Conservation (phyloP, 768 basidiomycete species). For the Tricholomella constricta region DNA sequence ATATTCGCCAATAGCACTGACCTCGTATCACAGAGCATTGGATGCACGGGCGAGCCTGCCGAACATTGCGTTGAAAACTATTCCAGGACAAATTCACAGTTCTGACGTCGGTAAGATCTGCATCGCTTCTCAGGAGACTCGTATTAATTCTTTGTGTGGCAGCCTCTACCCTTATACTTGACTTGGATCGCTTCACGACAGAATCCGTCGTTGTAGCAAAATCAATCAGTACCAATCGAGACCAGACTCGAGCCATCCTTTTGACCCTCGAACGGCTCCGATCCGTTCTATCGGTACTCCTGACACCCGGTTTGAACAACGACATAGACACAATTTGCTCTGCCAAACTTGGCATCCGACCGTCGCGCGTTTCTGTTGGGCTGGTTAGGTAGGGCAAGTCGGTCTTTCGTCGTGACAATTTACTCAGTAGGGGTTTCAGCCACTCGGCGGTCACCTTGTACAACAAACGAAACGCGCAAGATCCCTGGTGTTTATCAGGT, state of each 20-base stretch:
- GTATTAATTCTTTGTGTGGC: not conserved
- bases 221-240: conserved; percentile 47
- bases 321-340: conserved; percentile 73
- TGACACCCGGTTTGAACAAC: conserved; percentile 69
- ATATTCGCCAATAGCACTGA: not conserved
- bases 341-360: conserved; percentile 51
- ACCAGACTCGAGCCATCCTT: conserved; percentile 43
- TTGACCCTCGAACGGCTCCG: conserved; percentile 57
- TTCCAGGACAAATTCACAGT: conserved; percentile 19
- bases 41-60: conserved; percentile 20
- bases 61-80: conserved; percentile 25
- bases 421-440: conserved; percentile 27
- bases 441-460: conserved; percentile 44
- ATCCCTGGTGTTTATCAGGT: conserved; percentile 74
- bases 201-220: conserved; percentile 52
- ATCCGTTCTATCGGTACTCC: conserved; percentile 58
- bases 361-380: conserved; percentile 44
- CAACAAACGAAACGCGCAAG: conserved; percentile 33
- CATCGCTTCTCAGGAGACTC: not conserved
- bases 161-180: conserved; percentile 53
- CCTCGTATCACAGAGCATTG: conserved; percentile 17
- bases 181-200: conserved; percentile 54
- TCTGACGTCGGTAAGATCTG: conserved; percentile 25
- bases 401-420: not conserved
- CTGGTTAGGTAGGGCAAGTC: conserved; percentile 45